Conservation (phyloP, 75 land plant species). For the Selaginella moellendorffii region DNA sequence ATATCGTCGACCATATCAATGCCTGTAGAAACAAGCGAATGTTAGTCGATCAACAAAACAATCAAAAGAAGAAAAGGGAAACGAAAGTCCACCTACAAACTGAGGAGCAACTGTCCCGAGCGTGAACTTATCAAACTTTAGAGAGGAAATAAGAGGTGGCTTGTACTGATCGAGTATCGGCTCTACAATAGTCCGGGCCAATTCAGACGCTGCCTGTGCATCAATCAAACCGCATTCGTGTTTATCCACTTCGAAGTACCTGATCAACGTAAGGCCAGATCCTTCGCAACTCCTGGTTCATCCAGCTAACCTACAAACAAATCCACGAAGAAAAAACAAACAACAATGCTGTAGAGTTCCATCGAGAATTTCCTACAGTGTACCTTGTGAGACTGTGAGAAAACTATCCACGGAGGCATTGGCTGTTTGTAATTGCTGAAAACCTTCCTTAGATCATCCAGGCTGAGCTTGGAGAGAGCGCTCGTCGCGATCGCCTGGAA, state of each 20-base stretch:
- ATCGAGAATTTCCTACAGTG: too few species aligned
- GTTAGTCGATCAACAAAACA: not conserved
- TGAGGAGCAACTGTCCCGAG: conserved; percentile 94
- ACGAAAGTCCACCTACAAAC: conserved; percentile 47
- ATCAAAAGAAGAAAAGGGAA: not conserved
- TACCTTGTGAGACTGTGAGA: conserved; percentile 54
- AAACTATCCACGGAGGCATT: conserved; percentile 68
- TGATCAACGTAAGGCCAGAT: conserved; percentile 82
- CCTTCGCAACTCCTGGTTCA: conserved; percentile 45
- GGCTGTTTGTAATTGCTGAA: conserved; percentile 31
- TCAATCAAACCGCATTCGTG: not conserved
- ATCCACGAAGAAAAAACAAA: conserved; percentile 9
- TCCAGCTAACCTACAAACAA: conserved; percentile 61
- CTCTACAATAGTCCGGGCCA: conserved; percentile 44
- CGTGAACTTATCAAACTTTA: conserved; percentile 70
- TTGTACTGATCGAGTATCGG: conserved; percentile 74
- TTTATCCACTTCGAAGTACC: conserved; percentile 24
- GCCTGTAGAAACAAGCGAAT: not conserved
- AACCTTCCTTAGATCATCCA: conserved; percentile 48
- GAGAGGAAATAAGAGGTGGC: conserved; percentile 44
- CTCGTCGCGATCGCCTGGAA: conserved; percentile 38
- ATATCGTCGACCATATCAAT: not conserved
- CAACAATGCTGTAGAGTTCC: conserved; percentile 3
- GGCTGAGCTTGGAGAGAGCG: conserved; percentile 45
- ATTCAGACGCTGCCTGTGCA: conserved; percentile 74